Evolutionary conservation across 2,329 filamentous ascomycete species (phyloP).

Genomic region (Passalora sequoiae): DNA sequence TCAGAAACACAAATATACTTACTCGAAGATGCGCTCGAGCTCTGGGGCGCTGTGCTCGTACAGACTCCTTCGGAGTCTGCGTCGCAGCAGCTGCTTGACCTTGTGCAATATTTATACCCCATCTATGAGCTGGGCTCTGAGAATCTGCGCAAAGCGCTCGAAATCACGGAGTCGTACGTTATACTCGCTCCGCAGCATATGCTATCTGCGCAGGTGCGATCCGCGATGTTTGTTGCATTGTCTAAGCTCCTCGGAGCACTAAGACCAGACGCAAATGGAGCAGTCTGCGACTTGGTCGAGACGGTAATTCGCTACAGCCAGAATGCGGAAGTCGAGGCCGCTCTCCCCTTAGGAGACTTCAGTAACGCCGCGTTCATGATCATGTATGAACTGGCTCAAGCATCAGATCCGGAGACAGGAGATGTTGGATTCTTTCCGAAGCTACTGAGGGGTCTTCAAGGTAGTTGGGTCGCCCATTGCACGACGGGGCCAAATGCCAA

Average conservation of each 20-base stretch:
- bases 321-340: slow-evolving; percentile 32
- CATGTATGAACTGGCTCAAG: slow-evolving; percentile 13
- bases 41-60: slow-evolving; percentile 76
- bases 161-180: slow-evolving; percentile 48
- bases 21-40: slow-evolving; percentile 83
- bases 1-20: slow-evolving; percentile 74
- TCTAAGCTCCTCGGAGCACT: slow-evolving; percentile 41
- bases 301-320: slow-evolving; percentile 41
- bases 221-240: slow-evolving; percentile 37
- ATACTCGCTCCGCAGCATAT: slow-evolving; percentile 45
- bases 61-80: slow-evolving; percentile 46
- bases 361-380: slow-evolving; percentile 15
- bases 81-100: slow-evolving; percentile 39
- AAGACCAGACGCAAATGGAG: slow-evolving; percentile 46
- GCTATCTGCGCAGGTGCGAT: slow-evolving; percentile 39
- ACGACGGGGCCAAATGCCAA: slow-evolving; percentile 74
- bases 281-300: slow-evolving; percentile 45
- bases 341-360: slow-evolving; percentile 13
- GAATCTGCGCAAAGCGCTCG: slow-evolving; percentile 44
- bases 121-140: slow-evolving; percentile 48
- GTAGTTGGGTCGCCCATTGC: slow-evolving; percentile 63
- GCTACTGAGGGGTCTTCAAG: slow-evolving; percentile 43
- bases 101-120: slow-evolving; percentile 43
- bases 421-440: slow-evolving; percentile 52
- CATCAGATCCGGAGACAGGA: slow-evolving; percentile 14